Percentiles rank a stretch among this genome's conserved stretches.
Conservation (phyloP, 1,284 basidiomycete genomes). For the Apiotrichum sp. region DNA sequence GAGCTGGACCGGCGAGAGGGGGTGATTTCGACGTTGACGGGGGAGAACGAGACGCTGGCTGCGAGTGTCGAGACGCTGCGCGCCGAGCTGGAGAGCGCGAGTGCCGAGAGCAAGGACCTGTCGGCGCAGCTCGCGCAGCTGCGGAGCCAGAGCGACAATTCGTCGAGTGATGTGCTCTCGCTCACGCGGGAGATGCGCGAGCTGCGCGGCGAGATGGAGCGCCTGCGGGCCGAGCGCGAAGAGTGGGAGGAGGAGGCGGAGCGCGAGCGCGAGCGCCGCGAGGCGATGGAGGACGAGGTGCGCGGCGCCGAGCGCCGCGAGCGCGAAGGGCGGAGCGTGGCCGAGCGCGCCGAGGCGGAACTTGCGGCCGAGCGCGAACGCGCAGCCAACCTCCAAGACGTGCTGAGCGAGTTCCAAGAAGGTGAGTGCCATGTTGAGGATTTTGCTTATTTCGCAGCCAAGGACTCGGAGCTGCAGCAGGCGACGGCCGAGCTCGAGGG, state of each 20-base stretch:
- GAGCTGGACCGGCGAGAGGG: slow-evolving; percentile 87
- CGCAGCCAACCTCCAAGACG: slow-evolving; percentile 77
- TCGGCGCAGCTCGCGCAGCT: slow-evolving; percentile 61
- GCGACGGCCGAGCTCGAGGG: slow-evolving; percentile 74
- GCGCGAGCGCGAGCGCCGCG: slow-evolving; percentile 65
- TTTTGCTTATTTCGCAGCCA: slow-evolving; percentile 37
- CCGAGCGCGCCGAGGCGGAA: slow-evolving; percentile 55
- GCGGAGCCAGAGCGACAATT: slow-evolving; percentile 49
- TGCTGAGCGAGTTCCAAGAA: slow-evolving; percentile 89
- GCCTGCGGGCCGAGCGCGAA: slow-evolving; percentile 73
- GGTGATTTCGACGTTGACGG: slow-evolving; percentile 65
- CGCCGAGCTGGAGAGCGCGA: slow-evolving; percentile 65
- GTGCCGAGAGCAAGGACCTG: slow-evolving; percentile 64
- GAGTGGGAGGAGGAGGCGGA: slow-evolving; percentile 77
- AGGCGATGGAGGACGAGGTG: slow-evolving; percentile 58
- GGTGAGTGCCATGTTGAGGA: slow-evolving; percentile 52
- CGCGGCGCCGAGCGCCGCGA: slow-evolving; percentile 61
- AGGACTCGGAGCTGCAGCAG: slow-evolving; percentile 56
- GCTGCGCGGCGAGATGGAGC: slow-evolving; percentile 72
- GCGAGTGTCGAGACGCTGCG: slow-evolving; percentile 67
- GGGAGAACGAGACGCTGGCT: slow-evolving; percentile 67
- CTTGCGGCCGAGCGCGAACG: slow-evolving; percentile 68
- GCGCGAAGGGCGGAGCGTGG: slow-evolving; percentile 57
- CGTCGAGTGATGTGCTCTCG: slow-evolving; percentile 61
- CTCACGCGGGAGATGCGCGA: slow-evolving; percentile 78